phyloP scores from a whole-genome alignment of 2,329 filamentous ascomycete species.

The Neopestalotiopsis sp. region DNA sequence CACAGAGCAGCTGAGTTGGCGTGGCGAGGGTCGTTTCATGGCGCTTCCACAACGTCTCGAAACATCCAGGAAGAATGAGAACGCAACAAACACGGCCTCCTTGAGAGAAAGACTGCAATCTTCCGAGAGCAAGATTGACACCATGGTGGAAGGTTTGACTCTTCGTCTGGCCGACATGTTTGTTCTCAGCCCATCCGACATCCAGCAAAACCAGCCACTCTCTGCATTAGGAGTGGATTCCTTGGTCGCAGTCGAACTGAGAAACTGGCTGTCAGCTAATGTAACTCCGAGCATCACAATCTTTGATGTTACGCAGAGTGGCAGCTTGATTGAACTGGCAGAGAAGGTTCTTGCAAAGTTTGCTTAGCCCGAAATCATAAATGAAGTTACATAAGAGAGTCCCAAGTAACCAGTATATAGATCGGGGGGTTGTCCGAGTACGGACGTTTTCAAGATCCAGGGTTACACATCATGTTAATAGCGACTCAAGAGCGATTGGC shows the following conservation, averaged over 20 bases:
- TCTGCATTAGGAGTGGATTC: slow-evolving; percentile 15
- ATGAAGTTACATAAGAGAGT: background rate
- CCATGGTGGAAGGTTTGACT: slow-evolving; percentile 3
- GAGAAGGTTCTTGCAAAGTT: slow-evolving; percentile 9
- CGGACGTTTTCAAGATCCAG: no score
- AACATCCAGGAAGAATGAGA: background rate
- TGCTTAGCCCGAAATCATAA: background rate
- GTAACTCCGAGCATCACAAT: slow-evolving; percentile 10
- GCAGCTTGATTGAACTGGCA: slow-evolving; percentile 11
- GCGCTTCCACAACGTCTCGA: slow-evolving; percentile 5
- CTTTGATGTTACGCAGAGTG: slow-evolving; percentile 13
- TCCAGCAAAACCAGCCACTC: slow-evolving; percentile 21
- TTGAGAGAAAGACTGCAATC: slow-evolving; percentile 7
- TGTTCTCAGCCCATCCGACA: slow-evolving; percentile 6
- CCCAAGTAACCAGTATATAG: no score
- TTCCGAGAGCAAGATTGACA: background rate
- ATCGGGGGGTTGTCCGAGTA: no score
- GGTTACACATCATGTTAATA: no score
- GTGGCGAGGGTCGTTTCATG: slow-evolving; percentile 1
- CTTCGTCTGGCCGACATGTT: slow-evolving; percentile 15
- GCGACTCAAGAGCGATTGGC: no score
- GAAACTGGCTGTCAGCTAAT: slow-evolving; percentile 15
- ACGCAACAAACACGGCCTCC: background rate
- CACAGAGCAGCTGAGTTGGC: background rate
- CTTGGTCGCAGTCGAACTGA: slow-evolving; percentile 14